Base-by-base conservation (phyloP, 2,329 filamentous ascomycete genomes). In the Colletotrichum brevisporum region DNA sequence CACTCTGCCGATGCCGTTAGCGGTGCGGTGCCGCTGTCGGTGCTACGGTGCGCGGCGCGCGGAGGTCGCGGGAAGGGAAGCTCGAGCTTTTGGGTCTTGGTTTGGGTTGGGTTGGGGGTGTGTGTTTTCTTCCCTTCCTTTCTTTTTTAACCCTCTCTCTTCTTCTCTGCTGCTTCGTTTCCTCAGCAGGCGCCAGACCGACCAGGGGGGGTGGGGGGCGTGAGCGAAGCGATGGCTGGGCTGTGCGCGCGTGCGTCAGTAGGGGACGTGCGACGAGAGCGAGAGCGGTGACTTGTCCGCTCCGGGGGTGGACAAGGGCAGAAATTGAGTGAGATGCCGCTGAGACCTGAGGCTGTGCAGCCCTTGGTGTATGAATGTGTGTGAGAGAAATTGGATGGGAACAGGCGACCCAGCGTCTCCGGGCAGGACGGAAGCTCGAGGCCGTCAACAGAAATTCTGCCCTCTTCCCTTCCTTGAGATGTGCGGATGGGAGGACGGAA, bases 221-320 rank as follows among this genome's bases (percentile, higher is more conserved):
- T 69, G 62, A 24, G 24, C 18, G 18, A 50, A 68, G 52, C n/a
- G 53, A 68, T 58, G 43, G 66, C 50, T 50, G 50, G 66, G 66
- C 66, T 69, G 66, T 69, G 66, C 66, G 66, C 61, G 66, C 48
- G 66, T 69, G 66, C 66, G 66, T 69, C 66, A 69, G 66, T 65
- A 59, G 66, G 66, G 66, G 39, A 69, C 66, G 66, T 69, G 66
- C 66, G 61, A 65, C 66, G 55, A 64, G 61, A 58, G 53, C 41
- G 61, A 69, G 66, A 68, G 54, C 65, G 65, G 66, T 59, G 61
- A 65, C 61, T 68, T 68, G 48, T 59, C 66, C 66, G 66, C 66
- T 55, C 61, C 27, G 53, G 66, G 61, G 61, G 61, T 60, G 55
- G 66, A 65, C 66, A 65, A 59, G 66, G 61, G 54, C 43, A 69